Conservation (phyloP, 768 basidiomycete genomes). For the Cubamyces sp. region DNA sequence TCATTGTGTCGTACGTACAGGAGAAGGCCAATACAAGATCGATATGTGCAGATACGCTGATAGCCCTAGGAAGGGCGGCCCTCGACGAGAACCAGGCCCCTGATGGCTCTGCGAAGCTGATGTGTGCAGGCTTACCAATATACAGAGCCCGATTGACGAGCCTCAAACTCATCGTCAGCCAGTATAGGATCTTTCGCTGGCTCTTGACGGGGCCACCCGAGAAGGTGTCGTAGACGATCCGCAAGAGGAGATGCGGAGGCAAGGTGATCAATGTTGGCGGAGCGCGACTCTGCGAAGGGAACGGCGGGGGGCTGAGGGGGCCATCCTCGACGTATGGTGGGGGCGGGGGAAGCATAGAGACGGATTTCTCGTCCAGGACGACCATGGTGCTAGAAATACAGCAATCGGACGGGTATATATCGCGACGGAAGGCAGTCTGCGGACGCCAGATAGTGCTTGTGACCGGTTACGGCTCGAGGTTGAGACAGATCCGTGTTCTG, state of each 20-base stretch:
- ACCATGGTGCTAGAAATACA: slow-evolving; percentile 40
- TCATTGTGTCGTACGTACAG: slow-evolving; percentile 9
- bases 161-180: slow-evolving; percentile 66
- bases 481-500: slow-evolving; percentile 8
- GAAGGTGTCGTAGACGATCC: slow-evolving; percentile 70
- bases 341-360: slow-evolving; percentile 39
- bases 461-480: slow-evolving; percentile 13
- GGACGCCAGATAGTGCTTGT: slow-evolving; percentile 18
- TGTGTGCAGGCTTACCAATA: slow-evolving; percentile 49
- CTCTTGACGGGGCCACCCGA: slow-evolving; percentile 51
- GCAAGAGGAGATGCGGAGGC: slow-evolving; percentile 67
- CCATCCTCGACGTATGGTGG: slow-evolving; percentile 39
- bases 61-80: not conserved
- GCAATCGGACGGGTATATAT: slow-evolving; percentile 18
- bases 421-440: slow-evolving; percentile 4
- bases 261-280: slow-evolving; percentile 40
- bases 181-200: slow-evolving; percentile 71
- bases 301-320: slow-evolving; percentile 40
- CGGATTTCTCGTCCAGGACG: slow-evolving; percentile 48
- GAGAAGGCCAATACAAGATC: slow-evolving; percentile 6
- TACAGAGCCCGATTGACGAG: slow-evolving; percentile 70
- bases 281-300: slow-evolving; percentile 30
- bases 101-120: not conserved
- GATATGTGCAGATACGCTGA: not conserved
- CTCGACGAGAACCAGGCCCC: not conserved